Conservation (phyloP, 2,329 filamentous ascomycete genomes). For the Pseudogymnoascus sp. region DNA sequence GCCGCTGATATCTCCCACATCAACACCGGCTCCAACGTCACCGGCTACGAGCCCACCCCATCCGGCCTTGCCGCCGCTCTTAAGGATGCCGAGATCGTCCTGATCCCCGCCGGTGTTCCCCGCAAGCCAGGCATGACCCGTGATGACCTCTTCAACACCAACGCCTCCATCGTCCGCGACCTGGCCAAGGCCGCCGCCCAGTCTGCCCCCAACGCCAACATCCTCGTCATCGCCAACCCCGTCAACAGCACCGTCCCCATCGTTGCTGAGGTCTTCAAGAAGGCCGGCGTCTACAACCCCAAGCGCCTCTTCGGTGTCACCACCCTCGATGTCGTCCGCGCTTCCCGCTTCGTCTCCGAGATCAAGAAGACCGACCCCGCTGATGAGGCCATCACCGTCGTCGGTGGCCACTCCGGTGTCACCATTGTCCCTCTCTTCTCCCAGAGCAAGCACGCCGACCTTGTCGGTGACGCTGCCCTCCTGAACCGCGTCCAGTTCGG, state of each 20-base stretch:
- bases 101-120: slow-evolving; percentile 97
- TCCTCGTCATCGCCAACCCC: slow-evolving; percentile 97
- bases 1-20: slow-evolving; percentile 97
- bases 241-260: slow-evolving; percentile 99
- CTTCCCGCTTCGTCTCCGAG: slow-evolving; percentile 94
- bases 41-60: slow-evolving; percentile 73
- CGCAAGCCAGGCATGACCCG: slow-evolving; percentile 96
- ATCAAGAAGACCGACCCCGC: slow-evolving; percentile 83
- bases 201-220: slow-evolving; percentile 81
- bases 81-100: slow-evolving; percentile 82
- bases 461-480: slow-evolving; percentile 69
- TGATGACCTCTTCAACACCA: slow-evolving; percentile 99
- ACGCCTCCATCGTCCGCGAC: slow-evolving; percentile 97
- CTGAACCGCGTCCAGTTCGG: slow-evolving; percentile 90
- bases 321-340: slow-evolving; percentile 96
- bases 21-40: slow-evolving; percentile 96
- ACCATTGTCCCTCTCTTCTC: slow-evolving; percentile 98
- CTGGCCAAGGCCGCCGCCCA: slow-evolving; percentile 91
- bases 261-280: slow-evolving; percentile 94
- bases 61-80: slow-evolving; percentile 70
- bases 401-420: slow-evolving; percentile 94
- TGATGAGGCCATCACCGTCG: slow-evolving; percentile 88
- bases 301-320: slow-evolving; percentile 99
- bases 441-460: slow-evolving; percentile 80
- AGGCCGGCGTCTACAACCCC: slow-evolving; percentile 92